Evolutionary conservation across 139 green algal species (phyloP), one percentile per base, ranked within the genome.

Genomic region (Eudorina sp.): DNA sequence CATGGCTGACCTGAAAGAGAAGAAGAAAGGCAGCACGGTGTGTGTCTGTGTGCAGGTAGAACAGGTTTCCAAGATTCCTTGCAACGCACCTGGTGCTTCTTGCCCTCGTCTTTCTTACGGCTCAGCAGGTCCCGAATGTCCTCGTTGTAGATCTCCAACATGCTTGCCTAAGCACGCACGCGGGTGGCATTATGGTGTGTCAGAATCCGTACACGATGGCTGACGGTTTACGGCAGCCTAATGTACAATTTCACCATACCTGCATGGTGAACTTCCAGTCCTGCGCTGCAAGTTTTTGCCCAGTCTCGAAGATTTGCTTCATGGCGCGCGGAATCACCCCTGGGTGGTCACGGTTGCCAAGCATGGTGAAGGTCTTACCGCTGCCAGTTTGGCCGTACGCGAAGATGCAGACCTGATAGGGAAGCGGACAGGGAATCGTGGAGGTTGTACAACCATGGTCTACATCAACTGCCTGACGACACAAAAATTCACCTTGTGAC

Each of bases 141-240:
- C 93, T 99, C 97, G 90, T 99, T 99, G 95, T 99, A 98, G 86
- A 99, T 98, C 92, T 99, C 97, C 29, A 99, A 88, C 94, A 99
- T 98, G 91, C 90, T 96, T 11, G 94, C 95, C 84, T 94, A 90
- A n/a, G 46, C 9, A 11, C 68, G 31, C 8, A 66, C 55, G 23
- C 27, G 6, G 27, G 55, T 25, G 27, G 8, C 5, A 66, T 34
- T 23, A 73, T 73, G 9, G 64, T 41, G 29, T 40, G 55, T n/a
- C n/a, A n/a, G 55, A 11, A 23, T 5, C 29, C 29, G 55, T 25
- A 66, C 29, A 34, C 21, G 3, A 46, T 51, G 18, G 38, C 70
- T 78, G n/a, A n/a, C n/a, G n/a, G n/a, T 72, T 34, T 11, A 72
- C 62, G 3, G 21, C 23, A 34, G 31, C 31, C 62, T 38, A 31